Base-by-base conservation (phyloP, 1,284 basidiomycete genomes). In the Tranzscheliella williamsii region DNA sequence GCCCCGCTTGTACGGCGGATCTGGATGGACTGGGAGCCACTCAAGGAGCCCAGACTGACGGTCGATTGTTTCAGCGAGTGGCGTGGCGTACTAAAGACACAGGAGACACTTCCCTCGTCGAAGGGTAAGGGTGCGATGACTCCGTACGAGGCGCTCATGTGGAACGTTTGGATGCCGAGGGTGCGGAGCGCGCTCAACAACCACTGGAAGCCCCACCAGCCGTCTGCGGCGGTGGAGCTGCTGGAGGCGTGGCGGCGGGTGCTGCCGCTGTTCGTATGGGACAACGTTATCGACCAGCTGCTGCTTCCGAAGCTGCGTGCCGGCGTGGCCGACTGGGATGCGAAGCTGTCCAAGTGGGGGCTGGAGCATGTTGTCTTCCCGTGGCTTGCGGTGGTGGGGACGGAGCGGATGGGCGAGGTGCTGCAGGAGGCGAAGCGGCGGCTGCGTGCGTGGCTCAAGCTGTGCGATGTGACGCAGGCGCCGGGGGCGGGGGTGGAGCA, bases 251-350 rank as follows among this genome's bases (percentile, higher is more conserved):
- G 95, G 95, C 84, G 85, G 2, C 82, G 85, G 0, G 84, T 95
- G 42, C 82, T 98, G 1, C 95, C 95, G 0, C 82, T 83, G 0
- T 99, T 97, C 79, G 86, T 98, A 55, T 85, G 85, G 34, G 94
- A 98, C 80, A 99, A 98, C 75, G 82, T 98, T 48, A 84, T 97
- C 47, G 91, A 97, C 72, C 95, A 99, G 78, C 85, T 99, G 22
- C 83, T 98, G 32, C 80, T 98, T 15, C 95, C 95, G 1, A 96
- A 96, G 78, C 83, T 99, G 2, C 84, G 85, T 32, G 85, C 86
- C 42, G 86, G 90, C 2, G 84, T 98, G n/a, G 82, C 85, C 4
- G 85, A 88, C 24, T 96, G 94, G 73, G 69, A 67, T 24, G 45
- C 60, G 30, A 29, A 42, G 4, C n/a, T 43, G 12, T 36, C 54